Conservation (phyloP, 352 stramenopile species). For the Phytophthora pini region DNA sequence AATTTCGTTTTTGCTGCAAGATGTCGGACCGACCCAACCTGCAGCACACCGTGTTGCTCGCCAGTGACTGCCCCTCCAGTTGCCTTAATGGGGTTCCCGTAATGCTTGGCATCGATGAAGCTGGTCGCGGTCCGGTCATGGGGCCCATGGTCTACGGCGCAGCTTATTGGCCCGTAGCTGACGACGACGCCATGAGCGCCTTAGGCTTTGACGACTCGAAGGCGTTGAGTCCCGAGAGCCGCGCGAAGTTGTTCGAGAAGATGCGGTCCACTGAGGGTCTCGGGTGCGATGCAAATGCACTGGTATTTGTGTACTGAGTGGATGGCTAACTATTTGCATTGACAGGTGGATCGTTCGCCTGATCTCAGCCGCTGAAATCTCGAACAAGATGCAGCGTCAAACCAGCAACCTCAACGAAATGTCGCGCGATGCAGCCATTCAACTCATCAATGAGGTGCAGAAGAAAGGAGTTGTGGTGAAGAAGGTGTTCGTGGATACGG, state of each 20-base stretch:
- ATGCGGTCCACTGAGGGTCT: constrained; percentile 76
- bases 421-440: constrained; percentile 92
- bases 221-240: constrained; percentile 85
- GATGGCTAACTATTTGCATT: background rate
- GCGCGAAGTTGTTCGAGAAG: constrained; percentile 90
- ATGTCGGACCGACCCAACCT: constrained; percentile 41
- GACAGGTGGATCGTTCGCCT: constrained; percentile 90
- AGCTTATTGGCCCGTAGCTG: constrained; percentile 89
- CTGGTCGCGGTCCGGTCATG: constrained; percentile 93
- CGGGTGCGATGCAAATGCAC: constrained; percentile 46
- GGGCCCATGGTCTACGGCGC: constrained; percentile 96
- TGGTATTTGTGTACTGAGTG: background rate
- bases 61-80: constrained; percentile 60
- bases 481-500: constrained; percentile 95
- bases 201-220: constrained; percentile 97
- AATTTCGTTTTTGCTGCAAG: constrained; percentile 2
- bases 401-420: constrained; percentile 95
- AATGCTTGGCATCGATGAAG: constrained; percentile 96
- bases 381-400: constrained; percentile 93
- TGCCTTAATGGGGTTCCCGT: constrained; percentile 77
- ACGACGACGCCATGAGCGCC: constrained; percentile 80
- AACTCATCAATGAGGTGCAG: constrained; percentile 92
- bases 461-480: constrained; percentile 86
- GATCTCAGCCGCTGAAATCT: constrained; percentile 94
- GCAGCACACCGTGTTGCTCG: constrained; percentile 62